A percentile compares a stretch with the other conserved stretches of the same genome.
Evolutionary conservation across 2,329 filamentous ascomycete genomes (phyloP).

Genomic region (Tolypocladium paradoxum): DNA sequence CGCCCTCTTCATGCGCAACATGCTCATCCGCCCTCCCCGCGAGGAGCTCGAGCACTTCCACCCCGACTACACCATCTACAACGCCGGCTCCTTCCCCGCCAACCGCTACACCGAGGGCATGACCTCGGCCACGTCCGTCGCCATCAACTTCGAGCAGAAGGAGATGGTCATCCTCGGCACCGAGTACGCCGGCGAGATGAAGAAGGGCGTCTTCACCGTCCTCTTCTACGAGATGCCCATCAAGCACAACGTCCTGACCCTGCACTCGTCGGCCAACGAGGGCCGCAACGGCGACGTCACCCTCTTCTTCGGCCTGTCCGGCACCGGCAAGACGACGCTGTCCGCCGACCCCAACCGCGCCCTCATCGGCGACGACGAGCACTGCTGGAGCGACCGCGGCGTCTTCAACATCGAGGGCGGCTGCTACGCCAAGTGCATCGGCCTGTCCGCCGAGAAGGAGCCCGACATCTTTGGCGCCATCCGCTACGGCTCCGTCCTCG

Average conservation of each 20-base stretch:
- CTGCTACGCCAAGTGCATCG: conserved; percentile 98
- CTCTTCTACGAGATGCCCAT: conserved; percentile 99
- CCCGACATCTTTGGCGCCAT: conserved; percentile 96
- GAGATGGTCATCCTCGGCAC: conserved; percentile 99
- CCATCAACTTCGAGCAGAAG: conserved; percentile 98
- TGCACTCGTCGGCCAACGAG: conserved; percentile 98
- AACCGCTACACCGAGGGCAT: conserved; percentile 97
- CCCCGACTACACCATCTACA: conserved; percentile 99
- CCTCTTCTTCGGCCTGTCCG: conserved; percentile 97
- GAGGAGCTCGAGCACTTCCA: conserved; percentile 97
- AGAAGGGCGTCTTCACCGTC: conserved; percentile 97
- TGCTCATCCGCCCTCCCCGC: conserved; percentile 88
- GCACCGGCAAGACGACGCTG: conserved; percentile 96
- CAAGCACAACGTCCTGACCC: conserved; percentile 96
- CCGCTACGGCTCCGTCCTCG: conserved; percentile 90
- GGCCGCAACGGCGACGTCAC: conserved; percentile 90
- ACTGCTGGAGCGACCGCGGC: conserved; percentile 95
- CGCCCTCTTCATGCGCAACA: conserved; percentile 99
- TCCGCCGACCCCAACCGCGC: conserved; percentile 95
- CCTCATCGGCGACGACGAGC: conserved; percentile 96
- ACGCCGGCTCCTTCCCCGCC: conserved; percentile 94
- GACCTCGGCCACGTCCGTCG: conserved; percentile 95
- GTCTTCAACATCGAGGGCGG: conserved; percentile 99
- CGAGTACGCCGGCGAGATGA: conserved; percentile 78
- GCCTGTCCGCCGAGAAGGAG: conserved; percentile 96